A percentile compares a stretch with the other conserved stretches of the same genome.
phyloP scores from a whole-genome alignment of 2,329 filamentous ascomycete species.

The Hymenoscyphus fraxineus region DNA sequence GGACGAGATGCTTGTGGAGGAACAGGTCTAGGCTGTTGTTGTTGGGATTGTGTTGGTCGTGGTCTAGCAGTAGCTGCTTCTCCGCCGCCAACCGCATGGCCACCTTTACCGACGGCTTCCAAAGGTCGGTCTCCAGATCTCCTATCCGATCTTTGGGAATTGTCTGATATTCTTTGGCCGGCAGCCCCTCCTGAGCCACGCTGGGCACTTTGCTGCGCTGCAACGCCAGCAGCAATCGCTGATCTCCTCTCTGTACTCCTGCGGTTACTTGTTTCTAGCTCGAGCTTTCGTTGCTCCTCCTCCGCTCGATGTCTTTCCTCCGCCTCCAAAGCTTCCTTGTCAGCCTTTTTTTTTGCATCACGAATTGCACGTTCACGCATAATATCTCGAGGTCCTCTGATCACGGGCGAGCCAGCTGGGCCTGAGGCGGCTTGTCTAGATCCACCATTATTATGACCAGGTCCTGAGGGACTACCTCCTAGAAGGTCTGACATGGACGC shows the following conservation, averaged over 20 bases:
- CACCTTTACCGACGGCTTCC: constrained; percentile 29
- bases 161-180: constrained; percentile 32
- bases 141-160: constrained; percentile 31
- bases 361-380: constrained; percentile 82
- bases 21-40: constrained; percentile 20
- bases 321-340: constrained; percentile 48
- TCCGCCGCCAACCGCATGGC: constrained; percentile 29
- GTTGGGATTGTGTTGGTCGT: constrained; percentile 27
- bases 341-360: constrained; percentile 62
- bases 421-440: constrained; percentile 45
- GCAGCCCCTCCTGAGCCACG: constrained; percentile 23
- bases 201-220: constrained; percentile 30
- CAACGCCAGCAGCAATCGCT: constrained; percentile 51
- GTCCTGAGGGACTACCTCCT: constrained; percentile 51
- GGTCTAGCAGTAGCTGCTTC: constrained; percentile 30
- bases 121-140: constrained; percentile 24
- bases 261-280: constrained; percentile 54
- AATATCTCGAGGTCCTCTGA: constrained; percentile 83
- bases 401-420: constrained; percentile 50
- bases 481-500: constrained; percentile 86
- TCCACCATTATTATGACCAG: constrained; percentile 54
- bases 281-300: constrained; percentile 51
- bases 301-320: constrained; percentile 47
- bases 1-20: constrained; percentile 17
- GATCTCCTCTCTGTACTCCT: constrained; percentile 56